Conservation (phyloP, 169 alveolate genomes). For the Plasmodium berghei region DNA sequence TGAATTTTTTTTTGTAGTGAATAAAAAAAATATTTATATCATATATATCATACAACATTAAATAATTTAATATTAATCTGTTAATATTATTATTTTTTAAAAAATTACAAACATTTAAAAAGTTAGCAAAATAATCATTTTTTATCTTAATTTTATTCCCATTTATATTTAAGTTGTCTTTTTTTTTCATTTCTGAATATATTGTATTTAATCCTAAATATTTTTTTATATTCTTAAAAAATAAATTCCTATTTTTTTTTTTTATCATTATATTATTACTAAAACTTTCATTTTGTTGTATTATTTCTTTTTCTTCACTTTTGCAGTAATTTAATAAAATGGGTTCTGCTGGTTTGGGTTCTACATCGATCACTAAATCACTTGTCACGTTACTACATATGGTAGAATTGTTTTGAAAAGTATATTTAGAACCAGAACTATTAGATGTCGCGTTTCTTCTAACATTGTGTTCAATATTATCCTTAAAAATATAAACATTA, state of each 20-base stretch:
- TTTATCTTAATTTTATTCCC: neutral
- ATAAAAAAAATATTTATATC: constrained; percentile 18
- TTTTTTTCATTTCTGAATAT: neutral
- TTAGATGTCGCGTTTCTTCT: too few species aligned
- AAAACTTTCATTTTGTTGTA: too few species aligned
- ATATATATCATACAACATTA: constrained; percentile 24
- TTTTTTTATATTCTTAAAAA: neutral
- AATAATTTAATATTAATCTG: constrained; percentile 25
- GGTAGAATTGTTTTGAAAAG: too few species aligned
- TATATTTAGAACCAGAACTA: too few species aligned
- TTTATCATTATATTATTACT: too few species aligned
- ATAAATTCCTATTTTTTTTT: too few species aligned
- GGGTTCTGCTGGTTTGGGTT: too few species aligned
- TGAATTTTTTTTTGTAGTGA: constrained; percentile 34
- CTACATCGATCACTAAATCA: too few species aligned
- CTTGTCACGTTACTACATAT: too few species aligned
- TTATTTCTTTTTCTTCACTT: too few species aligned
- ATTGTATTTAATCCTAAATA: constrained; percentile 2
- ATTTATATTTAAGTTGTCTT: neutral
- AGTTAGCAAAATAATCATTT: neutral
- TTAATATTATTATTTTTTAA: constrained; percentile 17
- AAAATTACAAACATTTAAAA: constrained; percentile 7
- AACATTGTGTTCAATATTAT: too few species aligned
- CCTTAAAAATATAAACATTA: neutral
- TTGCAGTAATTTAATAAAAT: too few species aligned